Evolutionary conservation across 2,329 filamentous ascomycete species (phyloP), one percentile per base, ranked within the genome.

Genomic region (Phaeosphaeria sp.): DNA sequence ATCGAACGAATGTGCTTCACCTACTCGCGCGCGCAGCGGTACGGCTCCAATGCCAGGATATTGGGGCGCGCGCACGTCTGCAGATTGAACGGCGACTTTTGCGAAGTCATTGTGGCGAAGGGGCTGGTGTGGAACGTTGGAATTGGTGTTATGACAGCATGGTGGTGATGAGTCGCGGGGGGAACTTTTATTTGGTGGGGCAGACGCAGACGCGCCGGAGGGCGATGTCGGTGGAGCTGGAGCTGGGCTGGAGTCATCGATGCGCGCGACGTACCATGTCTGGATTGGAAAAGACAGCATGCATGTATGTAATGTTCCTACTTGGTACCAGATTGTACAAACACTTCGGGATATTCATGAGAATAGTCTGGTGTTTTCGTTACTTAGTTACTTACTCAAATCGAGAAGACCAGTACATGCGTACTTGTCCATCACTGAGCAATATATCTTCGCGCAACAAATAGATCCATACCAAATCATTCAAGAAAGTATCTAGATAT

Each of bases 11-110:
- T n/a, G 60, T 60, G 59, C 62, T 60, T 62, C 57, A 74, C 81
- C 66, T 77, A 84, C 82, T 84, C 83, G 77, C 83, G 76, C 45
- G 83, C 83, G 69, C 83, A 84, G 63, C 83, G 75, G 60, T 84
- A 85, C 22, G 83, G 83, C 74, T 84, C 78, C 59, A 85, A 75
- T 56, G 80, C 79, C 45, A 85, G 71, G 47, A 85, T 84, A 46
- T 84, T 84, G 17, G 81, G 79, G 63, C 83, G 74, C 30, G 82
- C 82, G 65, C 83, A 85, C 63, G 72, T 82, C 33, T 77, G 72
- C 49, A 85, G 72, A 66, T 84, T 75, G 67, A 85, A 85, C 13
- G 64, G 59, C n/a, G 69, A 69, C 13, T 59, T 68, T 49, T 48
- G 67, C 20, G 65, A 46, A 42, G 68, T 56, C 74, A 76, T 76